These are phyloP conservation scores for Cyberlindnera petersonii DNA, from an alignment of 805 yeast species.

Conservation along the genomic window DNA sequence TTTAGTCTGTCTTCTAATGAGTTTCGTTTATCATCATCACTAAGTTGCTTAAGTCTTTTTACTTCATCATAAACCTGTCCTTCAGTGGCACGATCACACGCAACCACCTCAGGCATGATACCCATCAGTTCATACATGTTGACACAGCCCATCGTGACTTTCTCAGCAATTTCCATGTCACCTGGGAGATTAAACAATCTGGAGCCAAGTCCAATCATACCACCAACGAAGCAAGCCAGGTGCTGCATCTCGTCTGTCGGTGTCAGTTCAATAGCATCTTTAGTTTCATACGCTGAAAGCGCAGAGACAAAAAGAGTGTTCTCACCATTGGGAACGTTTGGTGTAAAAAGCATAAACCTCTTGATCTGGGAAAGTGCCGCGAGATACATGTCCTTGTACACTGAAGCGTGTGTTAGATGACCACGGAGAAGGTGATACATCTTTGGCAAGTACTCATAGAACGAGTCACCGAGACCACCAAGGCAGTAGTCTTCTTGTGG, in stretches of 20 bases:
- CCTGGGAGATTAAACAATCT: slow-evolving; percentile 34
- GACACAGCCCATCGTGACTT: slow-evolving; percentile 47
- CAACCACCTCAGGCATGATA: slow-evolving; percentile 42
- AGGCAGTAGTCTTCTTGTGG: slow-evolving; percentile 28
- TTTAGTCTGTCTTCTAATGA: not conserved
- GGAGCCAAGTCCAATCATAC: slow-evolving; percentile 48
- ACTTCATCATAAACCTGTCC: slow-evolving; percentile 20
- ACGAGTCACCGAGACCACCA: slow-evolving; percentile 43
- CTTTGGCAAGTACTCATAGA: slow-evolving; percentile 48
- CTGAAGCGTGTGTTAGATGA: slow-evolving; percentile 28
- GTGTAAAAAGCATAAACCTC: slow-evolving; percentile 40
- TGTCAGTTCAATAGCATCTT: slow-evolving; percentile 12
- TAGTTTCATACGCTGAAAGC: slow-evolving; percentile 25
- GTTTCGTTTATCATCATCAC: not conserved
- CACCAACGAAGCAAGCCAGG: slow-evolving; percentile 50
- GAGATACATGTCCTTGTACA: slow-evolving; percentile 32
- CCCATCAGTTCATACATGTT: slow-evolving; percentile 38
- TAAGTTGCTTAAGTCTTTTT: slow-evolving; percentile 8
- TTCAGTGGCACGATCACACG: slow-evolving; percentile 27
- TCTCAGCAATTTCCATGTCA: slow-evolving; percentile 38
- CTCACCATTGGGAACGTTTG: slow-evolving; percentile 40
- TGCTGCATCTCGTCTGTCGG: slow-evolving; percentile 41
- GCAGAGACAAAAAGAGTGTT: slow-evolving; percentile 31
- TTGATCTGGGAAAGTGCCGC: slow-evolving; percentile 36
- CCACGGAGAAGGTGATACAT: slow-evolving; percentile 41